Evolutionary conservation across 805 yeast species (phyloP).

Genomic region (Cyberlindnera maclurae): DNA sequence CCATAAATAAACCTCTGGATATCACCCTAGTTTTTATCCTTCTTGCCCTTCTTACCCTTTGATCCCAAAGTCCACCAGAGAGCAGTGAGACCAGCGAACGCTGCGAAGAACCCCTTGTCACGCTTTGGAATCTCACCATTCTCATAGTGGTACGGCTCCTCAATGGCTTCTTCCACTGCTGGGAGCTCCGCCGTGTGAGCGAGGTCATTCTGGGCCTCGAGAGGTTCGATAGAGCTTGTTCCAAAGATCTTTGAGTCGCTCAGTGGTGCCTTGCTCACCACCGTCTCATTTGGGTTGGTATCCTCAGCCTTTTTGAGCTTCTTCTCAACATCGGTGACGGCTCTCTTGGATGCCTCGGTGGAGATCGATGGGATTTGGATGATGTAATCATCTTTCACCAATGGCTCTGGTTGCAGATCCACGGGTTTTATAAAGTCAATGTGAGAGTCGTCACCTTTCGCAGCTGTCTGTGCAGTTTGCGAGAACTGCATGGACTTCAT

Average conservation of each 20-base stretch:
- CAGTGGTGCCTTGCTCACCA: slow-evolving; percentile 22
- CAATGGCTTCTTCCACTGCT: slow-evolving; percentile 9
- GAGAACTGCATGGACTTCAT: slow-evolving; percentile 9
- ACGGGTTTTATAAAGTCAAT: slow-evolving; percentile 45
- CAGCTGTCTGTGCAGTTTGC: slow-evolving; percentile 23
- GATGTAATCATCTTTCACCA: slow-evolving; percentile 40
- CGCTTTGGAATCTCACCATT: slow-evolving; percentile 14
- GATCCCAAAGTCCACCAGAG: slow-evolving; percentile 23
- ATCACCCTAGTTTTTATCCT: too few species aligned
- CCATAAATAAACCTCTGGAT: too few species aligned
- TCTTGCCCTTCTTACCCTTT: slow-evolving; percentile 3
- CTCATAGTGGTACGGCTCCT: slow-evolving; percentile 18
- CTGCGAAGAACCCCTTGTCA: slow-evolving; percentile 23
- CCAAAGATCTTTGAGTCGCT: slow-evolving; percentile 20
- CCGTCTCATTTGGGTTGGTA: slow-evolving; percentile 11
- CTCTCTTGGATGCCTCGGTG: slow-evolving; percentile 38
- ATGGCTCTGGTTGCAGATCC: slow-evolving; percentile 31
- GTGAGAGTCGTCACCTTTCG: slow-evolving; percentile 51
- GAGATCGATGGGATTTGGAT: slow-evolving; percentile 38
- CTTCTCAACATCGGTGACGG: slow-evolving; percentile 24
- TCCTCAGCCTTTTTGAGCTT: slow-evolving; percentile 6
- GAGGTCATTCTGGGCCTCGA: slow-evolving; percentile 11
- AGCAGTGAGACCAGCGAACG: slow-evolving; percentile 21
- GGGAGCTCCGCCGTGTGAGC: slow-evolving; percentile 11
- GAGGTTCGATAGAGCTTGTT: slow-evolving; percentile 12